phyloP scores from a whole-genome alignment of 306 rosid genomes.

The Quercus ilex region DNA sequence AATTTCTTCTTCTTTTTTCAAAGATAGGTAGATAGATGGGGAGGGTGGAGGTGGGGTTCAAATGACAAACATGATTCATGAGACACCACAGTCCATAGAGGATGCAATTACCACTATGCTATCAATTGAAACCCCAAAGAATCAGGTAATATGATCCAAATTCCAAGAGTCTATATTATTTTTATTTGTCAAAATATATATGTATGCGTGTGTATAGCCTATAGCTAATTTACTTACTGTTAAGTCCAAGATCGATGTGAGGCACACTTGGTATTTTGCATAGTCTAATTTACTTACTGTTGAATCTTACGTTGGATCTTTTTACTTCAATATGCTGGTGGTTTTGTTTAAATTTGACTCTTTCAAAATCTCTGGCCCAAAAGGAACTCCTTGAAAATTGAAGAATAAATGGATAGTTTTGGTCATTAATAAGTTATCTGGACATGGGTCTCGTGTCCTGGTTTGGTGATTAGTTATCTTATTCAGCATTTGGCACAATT shows the following conservation, averaged over 20 bases:
- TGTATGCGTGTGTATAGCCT: no score
- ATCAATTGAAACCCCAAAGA: not conserved
- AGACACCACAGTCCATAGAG: no score
- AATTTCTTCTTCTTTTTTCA: not conserved
- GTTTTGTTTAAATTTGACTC: not conserved
- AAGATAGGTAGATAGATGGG: no score
- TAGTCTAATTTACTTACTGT: not conserved
- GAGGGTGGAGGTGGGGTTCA: no score
- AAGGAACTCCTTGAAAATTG: not conserved
- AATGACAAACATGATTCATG: no score
- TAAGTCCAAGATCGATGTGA: no score
- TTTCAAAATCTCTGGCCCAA: not conserved
- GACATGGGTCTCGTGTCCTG: not conserved
- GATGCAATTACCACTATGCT: no score
- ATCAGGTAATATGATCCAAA: not conserved
- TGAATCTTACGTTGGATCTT: not conserved
- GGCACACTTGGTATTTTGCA: not conserved
- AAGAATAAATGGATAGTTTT: not conserved
- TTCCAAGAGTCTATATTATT: not conserved
- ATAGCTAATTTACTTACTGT: no score
- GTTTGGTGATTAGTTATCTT: not conserved
- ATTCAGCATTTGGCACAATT: not conserved
- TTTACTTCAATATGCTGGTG: not conserved
- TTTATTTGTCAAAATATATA: no score
- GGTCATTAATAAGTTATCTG: not conserved